Evolutionary conservation across 2,329 filamentous ascomycete genomes (phyloP).

Genomic region (Penicillium sp.): DNA sequence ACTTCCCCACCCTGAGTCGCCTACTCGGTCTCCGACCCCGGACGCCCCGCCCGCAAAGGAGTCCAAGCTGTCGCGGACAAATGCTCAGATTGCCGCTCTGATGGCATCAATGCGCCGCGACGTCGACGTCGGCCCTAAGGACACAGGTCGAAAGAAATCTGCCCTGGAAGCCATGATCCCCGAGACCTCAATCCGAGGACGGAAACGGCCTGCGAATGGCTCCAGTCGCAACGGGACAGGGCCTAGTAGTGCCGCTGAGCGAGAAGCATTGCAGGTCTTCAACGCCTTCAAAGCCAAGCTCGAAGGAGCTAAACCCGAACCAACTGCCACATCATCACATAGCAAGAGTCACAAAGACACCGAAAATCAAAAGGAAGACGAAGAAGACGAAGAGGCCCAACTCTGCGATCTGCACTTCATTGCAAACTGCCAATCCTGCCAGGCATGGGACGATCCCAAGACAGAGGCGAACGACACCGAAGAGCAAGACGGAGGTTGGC

Average conservation of each 20-base stretch:
- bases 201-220: constrained; percentile 37
- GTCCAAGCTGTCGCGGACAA: constrained; percentile 41
- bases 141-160: constrained; percentile 42
- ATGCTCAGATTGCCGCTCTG: constrained; percentile 46
- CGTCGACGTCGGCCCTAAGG: constrained; percentile 30
- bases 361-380: constrained; percentile 17
- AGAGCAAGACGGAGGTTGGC: constrained; percentile 65
- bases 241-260: constrained; percentile 54
- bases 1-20: constrained; percentile 44
- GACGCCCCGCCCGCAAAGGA: constrained; percentile 31
- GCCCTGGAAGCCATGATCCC: constrained; percentile 50
- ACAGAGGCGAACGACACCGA: constrained; percentile 41
- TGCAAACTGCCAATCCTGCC: constrained; percentile 88
- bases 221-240: constrained; percentile 49
- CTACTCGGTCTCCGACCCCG: constrained; percentile 33
- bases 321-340: constrained; percentile 28
- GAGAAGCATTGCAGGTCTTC: constrained; percentile 66
- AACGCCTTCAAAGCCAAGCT: constrained; percentile 78
- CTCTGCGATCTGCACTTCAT: constrained; percentile 96
- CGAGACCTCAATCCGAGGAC: constrained; percentile 46
- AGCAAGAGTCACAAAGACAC: constrained; percentile 10
- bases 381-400: constrained; percentile 62
- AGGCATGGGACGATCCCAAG: constrained; percentile 67
- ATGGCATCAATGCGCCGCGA: constrained; percentile 50
- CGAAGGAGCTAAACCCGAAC: constrained; percentile 45